Percentiles rank a stretch among this genome's conserved stretches.
Conservation (phyloP, 2,329 filamentous ascomycete species). For the Claviceps sorghi region DNA sequence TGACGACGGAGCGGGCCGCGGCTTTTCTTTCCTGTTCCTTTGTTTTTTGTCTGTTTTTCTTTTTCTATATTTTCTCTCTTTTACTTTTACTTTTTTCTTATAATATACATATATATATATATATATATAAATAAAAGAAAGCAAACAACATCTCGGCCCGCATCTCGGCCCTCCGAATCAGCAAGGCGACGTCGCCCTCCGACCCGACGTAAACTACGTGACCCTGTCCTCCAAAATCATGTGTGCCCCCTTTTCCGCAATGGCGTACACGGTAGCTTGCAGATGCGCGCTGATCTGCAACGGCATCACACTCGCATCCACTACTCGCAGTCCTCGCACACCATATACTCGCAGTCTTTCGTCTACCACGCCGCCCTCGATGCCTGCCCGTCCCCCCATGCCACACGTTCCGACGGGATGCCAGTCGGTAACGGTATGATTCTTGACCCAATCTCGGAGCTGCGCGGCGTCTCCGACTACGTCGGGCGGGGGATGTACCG, state of each 20-base stretch:
- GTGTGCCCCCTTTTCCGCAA: constrained; percentile 18
- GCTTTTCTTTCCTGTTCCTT: too few species aligned
- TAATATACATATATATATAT: too few species aligned
- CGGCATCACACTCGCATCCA: constrained; percentile 15
- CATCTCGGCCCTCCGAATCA: too few species aligned
- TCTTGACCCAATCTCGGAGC: constrained; percentile 14
- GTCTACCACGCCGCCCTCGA: constrained; percentile 17
- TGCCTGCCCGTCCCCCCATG: constrained; percentile 18
- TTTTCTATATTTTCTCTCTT: too few species aligned
- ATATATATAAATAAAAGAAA: too few species aligned
- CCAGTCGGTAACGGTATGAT: constrained; percentile 18
- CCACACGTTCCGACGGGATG: constrained; percentile 26
- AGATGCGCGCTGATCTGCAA: constrained; percentile 14
- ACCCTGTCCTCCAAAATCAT: constrained; percentile 15
- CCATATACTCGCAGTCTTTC: constrained; percentile 14
- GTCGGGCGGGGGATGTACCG: constrained; percentile 12
- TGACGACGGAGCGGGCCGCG: too few species aligned
- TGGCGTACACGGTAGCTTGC: constrained; percentile 17
- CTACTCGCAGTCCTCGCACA: constrained; percentile 11
- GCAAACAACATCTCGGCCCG: too few species aligned
- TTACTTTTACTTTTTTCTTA: too few species aligned
- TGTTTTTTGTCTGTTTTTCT: too few species aligned
- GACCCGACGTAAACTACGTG: not conserved
- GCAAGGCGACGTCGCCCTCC: too few species aligned
- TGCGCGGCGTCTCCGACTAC: constrained; percentile 7